Percentiles rank a stretch among this genome's conserved stretches.
These are phyloP conservation scores for Cordyceps cateniannulata DNA, from an alignment of 2,329 filamentous ascomycete species.

Conservation along the genomic window DNA sequence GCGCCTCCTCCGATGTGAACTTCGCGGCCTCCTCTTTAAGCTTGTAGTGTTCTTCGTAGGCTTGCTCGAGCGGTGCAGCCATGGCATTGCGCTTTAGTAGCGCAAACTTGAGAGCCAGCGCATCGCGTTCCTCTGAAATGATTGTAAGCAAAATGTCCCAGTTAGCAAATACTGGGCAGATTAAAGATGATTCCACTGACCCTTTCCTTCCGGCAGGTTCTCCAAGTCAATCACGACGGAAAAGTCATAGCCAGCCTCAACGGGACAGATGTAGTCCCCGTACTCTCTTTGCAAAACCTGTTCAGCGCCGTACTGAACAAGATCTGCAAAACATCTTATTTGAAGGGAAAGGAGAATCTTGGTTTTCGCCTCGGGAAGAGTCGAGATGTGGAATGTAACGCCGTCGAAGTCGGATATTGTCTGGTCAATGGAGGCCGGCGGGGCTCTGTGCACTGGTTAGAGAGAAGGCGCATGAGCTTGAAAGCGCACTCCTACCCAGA, in stretches of 20 bases:
- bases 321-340: conserved; percentile 90
- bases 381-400: conserved; percentile 97
- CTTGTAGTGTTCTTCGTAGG: conserved; percentile 86
- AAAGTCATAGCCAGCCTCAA: conserved; percentile 93
- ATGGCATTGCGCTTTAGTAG: conserved; percentile 97
- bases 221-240: conserved; percentile 87
- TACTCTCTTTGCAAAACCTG: conserved; percentile 92
- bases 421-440: conserved; percentile 89
- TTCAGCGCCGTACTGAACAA: conserved; percentile 88
- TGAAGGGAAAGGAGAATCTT: conserved; percentile 92
- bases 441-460: conserved; percentile 55
- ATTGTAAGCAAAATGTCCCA: conserved; percentile 11
- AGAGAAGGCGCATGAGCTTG: conserved; percentile 18
- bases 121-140: conserved; percentile 70
- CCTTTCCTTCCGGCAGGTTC: conserved; percentile 72
- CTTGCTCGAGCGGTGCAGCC: conserved; percentile 96
- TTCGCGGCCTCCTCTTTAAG: conserved; percentile 83
- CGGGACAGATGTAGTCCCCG: conserved; percentile 77
- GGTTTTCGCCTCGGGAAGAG: conserved; percentile 76
- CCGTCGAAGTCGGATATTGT: conserved; percentile 98
- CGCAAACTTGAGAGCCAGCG: conserved; percentile 78
- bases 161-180: not conserved
- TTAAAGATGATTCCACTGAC: conserved; percentile 32
- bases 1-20: conserved; percentile 89
- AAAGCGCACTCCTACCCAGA: conserved; percentile 55